Conservation (phyloP, 2,329 filamentous ascomycete species). For the Teratosphaeria nubilosa region DNA sequence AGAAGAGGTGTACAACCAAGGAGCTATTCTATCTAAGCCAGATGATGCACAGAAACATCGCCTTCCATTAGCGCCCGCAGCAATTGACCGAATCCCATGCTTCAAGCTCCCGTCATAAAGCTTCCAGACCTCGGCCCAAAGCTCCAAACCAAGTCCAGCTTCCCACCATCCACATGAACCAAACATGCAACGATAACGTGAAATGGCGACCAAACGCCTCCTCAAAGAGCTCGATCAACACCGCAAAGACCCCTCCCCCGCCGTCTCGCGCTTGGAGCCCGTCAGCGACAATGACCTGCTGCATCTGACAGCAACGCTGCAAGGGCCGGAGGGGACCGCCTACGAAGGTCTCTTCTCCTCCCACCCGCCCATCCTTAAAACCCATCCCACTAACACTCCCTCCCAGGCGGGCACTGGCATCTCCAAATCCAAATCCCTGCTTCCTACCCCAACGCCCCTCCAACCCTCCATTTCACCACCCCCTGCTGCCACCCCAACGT, state of each 20-base stretch:
- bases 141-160: background rate
- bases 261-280: constrained; percentile 47
- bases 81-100: background rate
- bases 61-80: background rate
- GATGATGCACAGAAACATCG: background rate
- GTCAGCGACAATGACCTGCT: constrained; percentile 44
- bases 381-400: background rate
- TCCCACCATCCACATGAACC: background rate
- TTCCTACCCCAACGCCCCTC: constrained; percentile 69
- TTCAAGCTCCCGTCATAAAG: background rate
- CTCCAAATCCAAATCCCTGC: constrained; percentile 66
- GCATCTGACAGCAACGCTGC: constrained; percentile 51
- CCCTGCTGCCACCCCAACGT: constrained; percentile 79
- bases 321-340: constrained; percentile 47
- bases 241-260: constrained; percentile 45
- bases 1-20: too few species aligned
- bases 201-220: constrained; percentile 44
- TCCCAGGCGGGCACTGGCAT: constrained; percentile 65
- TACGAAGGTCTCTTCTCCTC: constrained; percentile 43
- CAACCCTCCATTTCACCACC: constrained; percentile 71
- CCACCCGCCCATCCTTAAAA: background rate
- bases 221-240: constrained; percentile 53
- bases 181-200: background rate
- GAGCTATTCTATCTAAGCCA: background rate
- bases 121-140: background rate